Conservation (phyloP, 768 basidiomycete species). For the Cubamyces sp. region DNA sequence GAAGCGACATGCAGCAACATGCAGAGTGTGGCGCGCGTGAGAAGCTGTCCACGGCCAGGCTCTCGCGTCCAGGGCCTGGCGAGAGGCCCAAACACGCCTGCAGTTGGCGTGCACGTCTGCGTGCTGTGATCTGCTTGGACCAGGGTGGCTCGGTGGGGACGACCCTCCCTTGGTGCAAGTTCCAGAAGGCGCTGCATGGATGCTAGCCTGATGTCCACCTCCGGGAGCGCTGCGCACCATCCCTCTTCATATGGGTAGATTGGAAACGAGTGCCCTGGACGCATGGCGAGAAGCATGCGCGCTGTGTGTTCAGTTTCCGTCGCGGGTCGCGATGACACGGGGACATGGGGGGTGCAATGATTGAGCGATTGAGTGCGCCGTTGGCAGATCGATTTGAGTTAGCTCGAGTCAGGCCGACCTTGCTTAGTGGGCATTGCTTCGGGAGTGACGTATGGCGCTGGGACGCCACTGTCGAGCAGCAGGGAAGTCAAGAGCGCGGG, state of each 20-base stretch:
- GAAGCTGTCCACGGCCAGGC: constrained; percentile 1
- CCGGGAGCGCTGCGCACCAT: not conserved
- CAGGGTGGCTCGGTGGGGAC: not conserved
- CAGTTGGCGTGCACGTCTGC: not conserved
- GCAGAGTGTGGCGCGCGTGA: constrained; percentile 17
- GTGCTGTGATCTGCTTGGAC: not conserved
- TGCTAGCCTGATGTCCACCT: not conserved
- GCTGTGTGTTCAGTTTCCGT: not conserved
- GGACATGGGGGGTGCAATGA: constrained; percentile 1
- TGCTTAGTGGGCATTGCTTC: constrained; percentile 1
- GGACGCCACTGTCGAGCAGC: not conserved
- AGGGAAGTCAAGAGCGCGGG: not conserved
- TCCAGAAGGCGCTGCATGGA: not conserved
- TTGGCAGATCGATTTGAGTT: constrained; percentile 12
- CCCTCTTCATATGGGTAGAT: constrained; percentile 12
- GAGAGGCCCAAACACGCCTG: not conserved
- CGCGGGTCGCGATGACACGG: no score
- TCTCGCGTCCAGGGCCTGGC: not conserved
- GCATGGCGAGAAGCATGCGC: constrained; percentile 3
- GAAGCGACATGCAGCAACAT: constrained; percentile 11
- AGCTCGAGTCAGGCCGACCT: not conserved
- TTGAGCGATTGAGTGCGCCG: constrained; percentile 4
- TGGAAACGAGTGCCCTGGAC: constrained; percentile 13
- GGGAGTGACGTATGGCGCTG: not conserved
- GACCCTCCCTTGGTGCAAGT: not conserved